Evolutionary conservation across 352 stramenopile genomes (phyloP), one percentile per base, ranked within the genome.

Genomic region (Pythium rishiriense): DNA sequence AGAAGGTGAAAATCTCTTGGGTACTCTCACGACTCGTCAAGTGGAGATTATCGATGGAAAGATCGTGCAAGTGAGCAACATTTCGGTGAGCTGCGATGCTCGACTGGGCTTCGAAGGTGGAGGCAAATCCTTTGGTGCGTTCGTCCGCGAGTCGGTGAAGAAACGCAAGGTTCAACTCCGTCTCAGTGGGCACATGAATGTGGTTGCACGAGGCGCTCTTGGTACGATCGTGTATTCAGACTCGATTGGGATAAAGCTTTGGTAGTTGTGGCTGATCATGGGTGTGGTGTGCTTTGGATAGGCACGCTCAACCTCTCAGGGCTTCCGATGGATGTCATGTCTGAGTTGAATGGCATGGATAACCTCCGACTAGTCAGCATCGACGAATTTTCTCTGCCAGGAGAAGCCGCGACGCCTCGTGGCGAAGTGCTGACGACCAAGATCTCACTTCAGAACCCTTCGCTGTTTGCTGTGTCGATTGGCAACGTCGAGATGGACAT

Each of bases 361-460:
- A 76, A 88, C 29, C 85, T 93, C 26, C 57, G 73, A 22, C 63
- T 76, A 35, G 80, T 93, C n/a, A 74, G 66, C 9, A 81, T 93
- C 22, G 56, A 88, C 22, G 75, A 62, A 9, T 93, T 93, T 56
- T 58, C 55, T 8, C 65, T 93, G 0, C 84, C 84, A 31, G 84
- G 84, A 24, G 73, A 73, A 58, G 71, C 69, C 12, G 42, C 73
- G 4, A 61, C 62, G 1, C 61, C 76, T 9, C 55, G 66, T 43
- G 72, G 79, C 28, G 84, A 93, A 72, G 66, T 59, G 11, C 81
- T 93, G 17, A 61, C 71, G 35, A 82, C 83, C 0, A 69, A 78
- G 35, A 88, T 93, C 61, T 71, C 79, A 50, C 78, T 93, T 25
- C 74, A 63, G 65, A 93, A 93, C 31, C 84, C 84, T 12, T 91